These are phyloP conservation scores for Suillus tomentosus DNA, from an alignment of 768 basidiomycete species.

Conservation along the genomic window DNA sequence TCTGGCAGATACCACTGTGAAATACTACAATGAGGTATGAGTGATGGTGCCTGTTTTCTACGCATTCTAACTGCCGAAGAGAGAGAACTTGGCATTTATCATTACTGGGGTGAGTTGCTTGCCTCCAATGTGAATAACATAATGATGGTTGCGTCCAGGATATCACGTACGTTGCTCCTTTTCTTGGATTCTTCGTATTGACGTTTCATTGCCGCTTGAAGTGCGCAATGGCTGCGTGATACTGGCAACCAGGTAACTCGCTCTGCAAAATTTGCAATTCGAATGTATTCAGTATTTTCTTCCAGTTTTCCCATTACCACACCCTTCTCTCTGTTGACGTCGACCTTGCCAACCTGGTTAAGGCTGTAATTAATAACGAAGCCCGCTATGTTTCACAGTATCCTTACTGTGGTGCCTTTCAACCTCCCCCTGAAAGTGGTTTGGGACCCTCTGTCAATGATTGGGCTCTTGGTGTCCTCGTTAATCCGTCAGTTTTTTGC, in stretches of 20 bases:
- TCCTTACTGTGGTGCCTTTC: constrained; percentile 82
- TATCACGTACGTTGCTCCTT: constrained; percentile 57
- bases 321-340: constrained; percentile 56
- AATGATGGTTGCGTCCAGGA: constrained; percentile 47
- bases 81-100: constrained; percentile 77
- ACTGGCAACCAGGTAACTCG: constrained; percentile 68
- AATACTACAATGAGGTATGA: constrained; percentile 64
- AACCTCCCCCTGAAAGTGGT: constrained; percentile 77
- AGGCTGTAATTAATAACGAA: constrained; percentile 83
- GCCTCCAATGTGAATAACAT: constrained; percentile 5
- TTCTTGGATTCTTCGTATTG: constrained; percentile 15
- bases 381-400: constrained; percentile 70
- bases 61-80: constrained; percentile 27
- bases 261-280: constrained; percentile 10
- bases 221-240: constrained; percentile 84
- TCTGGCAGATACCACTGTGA: constrained; percentile 70
- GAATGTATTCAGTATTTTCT: constrained; percentile 10
- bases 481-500: constrained; percentile 63
- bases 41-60: not conserved
- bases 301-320: constrained; percentile 71
- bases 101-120: constrained; percentile 64
- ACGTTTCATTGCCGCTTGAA: constrained; percentile 26
- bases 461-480: constrained; percentile 68
- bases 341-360: constrained; percentile 64
- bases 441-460: constrained; percentile 63